Base-by-base conservation (phyloP, 148 eudicot species). In the Nepenthes mirabilis region DNA sequence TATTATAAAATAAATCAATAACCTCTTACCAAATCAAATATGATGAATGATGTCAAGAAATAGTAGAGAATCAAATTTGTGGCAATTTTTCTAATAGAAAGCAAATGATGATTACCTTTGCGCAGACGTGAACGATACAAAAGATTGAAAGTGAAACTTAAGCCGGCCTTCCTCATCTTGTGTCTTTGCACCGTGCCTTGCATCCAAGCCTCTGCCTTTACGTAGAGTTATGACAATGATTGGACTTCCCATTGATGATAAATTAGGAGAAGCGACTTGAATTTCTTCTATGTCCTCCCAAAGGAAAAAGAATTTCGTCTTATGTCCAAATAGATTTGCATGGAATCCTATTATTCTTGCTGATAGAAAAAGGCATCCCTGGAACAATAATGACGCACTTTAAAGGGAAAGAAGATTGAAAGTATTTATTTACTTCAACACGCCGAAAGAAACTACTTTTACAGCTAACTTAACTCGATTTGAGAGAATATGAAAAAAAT, bases 201-300 rank as follows among this genome's bases (percentile, higher is more conserved):
- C 99, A 82, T 93, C 95, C 60, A 72, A 66, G 64, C 96, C 99
- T 80, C 78, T 83, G 49, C 96, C 96, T 36, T 84, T 90, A 36
- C 86, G 76, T 61, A 93, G 79, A 61, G 96, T 93, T 71, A 93
- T 80, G 70, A 84, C 76, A 61, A 93, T 70, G 59, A 82, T 86
- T 43, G 99, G 96, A 75, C 99, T 93, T 32, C 96, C 99, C 89
- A 93, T 88, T 49, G 99, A 93, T 64, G 96, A 82, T 58, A 93
- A 73, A 66, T 88, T 83, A 47, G 99, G 89, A 63, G 96, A 68
- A 61, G 76, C 69, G 36, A 93, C 89, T 74, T 86, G 85, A 74
- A 93, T 82, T 59, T 80, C 95, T 73, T 93, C 99, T 51, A 93
- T 84, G 60, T 93, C 99, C 68, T 93, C 96, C 99, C 99, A 93